Base-by-base conservation (phyloP, 805 yeast genomes). In the Candida sakaeoensis region DNA sequence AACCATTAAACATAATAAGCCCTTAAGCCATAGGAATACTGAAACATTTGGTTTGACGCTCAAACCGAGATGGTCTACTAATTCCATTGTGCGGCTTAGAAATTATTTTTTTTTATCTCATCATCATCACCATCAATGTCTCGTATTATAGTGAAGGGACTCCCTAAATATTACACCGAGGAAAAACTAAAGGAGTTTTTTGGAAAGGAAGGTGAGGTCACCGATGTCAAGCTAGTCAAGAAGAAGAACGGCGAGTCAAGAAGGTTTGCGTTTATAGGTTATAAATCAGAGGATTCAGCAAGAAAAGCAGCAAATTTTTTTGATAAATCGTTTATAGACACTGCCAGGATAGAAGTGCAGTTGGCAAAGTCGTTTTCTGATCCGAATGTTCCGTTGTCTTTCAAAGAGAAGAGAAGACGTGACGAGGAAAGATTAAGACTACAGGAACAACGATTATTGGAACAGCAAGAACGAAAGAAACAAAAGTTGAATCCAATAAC, bases 261-360 rank as follows among this genome's bases (percentile, higher is more conserved):
- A 61, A 72, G 95, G 51, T 93, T 93, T 70, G 98, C 96, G 5
- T 93, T 93, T 53, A 70, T 93, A 37, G 99, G 99, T 1, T 93
- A 76, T 60, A 82, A 79, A 52, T 70, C 79, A n/a, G 69, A 63
- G 14, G 72, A 64, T 9, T 95, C 85, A 52, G 98, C 99, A 1
- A 77, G 72, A 36, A 74, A 70, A 33, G 96, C 96, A 0, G 91
- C 81, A 5, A 70, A 65, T 35, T 88, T 75, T 60, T 90, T 84
- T 60, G 71, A 93, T 62, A 72, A 75, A 6, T 77, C 95, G 1
- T 93, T 79, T 58, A 79, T 93, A 42, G 93, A 87, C 53, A 89
- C 97, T 1, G 72, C 95, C 2, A 78, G 75, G 50, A 74, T 93
- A 14, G 80, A 79, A 33, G 98, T 93, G 10, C 79, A 79, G 28